Evolutionary conservation across 2,329 filamentous ascomycete species (phyloP).

Genomic region (Aspergillus japonicus): DNA sequence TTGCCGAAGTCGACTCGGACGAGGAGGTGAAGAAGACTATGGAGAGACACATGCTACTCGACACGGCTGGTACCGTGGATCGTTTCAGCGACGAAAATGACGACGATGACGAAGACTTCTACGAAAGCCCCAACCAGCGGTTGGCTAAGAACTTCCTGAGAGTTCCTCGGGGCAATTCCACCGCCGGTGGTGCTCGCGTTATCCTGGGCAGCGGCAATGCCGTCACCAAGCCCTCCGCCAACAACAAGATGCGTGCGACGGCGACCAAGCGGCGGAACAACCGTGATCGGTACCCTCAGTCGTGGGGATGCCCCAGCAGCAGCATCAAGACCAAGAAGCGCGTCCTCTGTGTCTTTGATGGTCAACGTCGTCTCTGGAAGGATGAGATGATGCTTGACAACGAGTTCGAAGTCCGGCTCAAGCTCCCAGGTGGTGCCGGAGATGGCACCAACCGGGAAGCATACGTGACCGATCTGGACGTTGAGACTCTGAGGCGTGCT

Average conservation of each 20-base stretch:
- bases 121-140: constrained; percentile 45
- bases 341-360: constrained; percentile 89
- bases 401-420: constrained; percentile 88
- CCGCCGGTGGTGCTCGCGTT: constrained; percentile 51
- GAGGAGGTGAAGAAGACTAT: constrained; percentile 57
- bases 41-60: constrained; percentile 56
- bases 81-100: constrained; percentile 52
- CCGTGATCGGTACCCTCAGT: constrained; percentile 87
- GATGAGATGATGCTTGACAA: constrained; percentile 99
- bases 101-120: constrained; percentile 57
- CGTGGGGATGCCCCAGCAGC: constrained; percentile 87
- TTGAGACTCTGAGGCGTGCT: constrained; percentile 85
- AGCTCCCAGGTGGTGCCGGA: constrained; percentile 68
- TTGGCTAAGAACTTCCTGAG: constrained; percentile 51
- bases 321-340: constrained; percentile 99
- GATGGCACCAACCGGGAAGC: constrained; percentile 81
- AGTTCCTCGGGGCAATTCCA: constrained; percentile 51
- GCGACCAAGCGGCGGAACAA: constrained; percentile 73
- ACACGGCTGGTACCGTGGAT: constrained; percentile 51
- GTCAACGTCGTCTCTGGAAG: constrained; percentile 82
- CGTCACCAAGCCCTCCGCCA: constrained; percentile 41
- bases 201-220: constrained; percentile 50
- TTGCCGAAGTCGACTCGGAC: constrained; percentile 60
- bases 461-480: constrained; percentile 90
- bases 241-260: constrained; percentile 69